Evolutionary conservation across 2,329 filamentous ascomycete species (phyloP).

Genomic region (Canariomyces notabilis): DNA sequence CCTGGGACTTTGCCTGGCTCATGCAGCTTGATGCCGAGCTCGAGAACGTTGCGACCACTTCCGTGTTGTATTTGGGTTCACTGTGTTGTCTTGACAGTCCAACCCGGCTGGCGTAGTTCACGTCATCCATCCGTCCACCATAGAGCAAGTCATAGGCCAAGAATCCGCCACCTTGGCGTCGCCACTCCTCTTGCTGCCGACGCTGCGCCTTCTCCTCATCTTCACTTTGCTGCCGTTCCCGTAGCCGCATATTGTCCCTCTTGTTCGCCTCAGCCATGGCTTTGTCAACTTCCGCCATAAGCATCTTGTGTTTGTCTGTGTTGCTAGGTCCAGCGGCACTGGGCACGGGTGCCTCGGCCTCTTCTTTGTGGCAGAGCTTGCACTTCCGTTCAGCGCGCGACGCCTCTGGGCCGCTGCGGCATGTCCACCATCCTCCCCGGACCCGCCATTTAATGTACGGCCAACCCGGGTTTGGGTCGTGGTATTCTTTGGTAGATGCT

Average conservation of each 20-base stretch:
- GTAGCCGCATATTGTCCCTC: slow-evolving; percentile 6
- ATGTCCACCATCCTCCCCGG: slow-evolving; percentile 20
- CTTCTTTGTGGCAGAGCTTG: slow-evolving; percentile 3
- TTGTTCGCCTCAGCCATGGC: slow-evolving; percentile 12
- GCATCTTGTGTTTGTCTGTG: slow-evolving; percentile 2
- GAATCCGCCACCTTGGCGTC: slow-evolving; percentile 6
- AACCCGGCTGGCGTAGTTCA: slow-evolving; percentile 3
- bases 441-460: slow-evolving; percentile 3
- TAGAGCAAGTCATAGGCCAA: slow-evolving; percentile 2
- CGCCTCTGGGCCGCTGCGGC: slow-evolving; percentile 15
- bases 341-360: not conserved
- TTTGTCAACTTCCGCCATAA: slow-evolving; percentile 13
- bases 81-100: not conserved
- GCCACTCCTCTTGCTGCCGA: slow-evolving; percentile 2
- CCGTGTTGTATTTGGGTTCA: too few relatives aligned
- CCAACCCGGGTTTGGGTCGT: slow-evolving; percentile 14
- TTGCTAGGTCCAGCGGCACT: not conserved
- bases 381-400: slow-evolving; percentile 12
- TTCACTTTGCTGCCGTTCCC: not conserved
- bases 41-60: too few relatives aligned
- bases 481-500: slow-evolving; percentile 11
- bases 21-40: not conserved
- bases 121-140: slow-evolving; percentile 3
- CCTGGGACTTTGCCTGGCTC: not conserved
- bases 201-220: slow-evolving; percentile 2